A percentile compares a stretch with the other conserved stretches of the same genome.
These are phyloP conservation scores for Globisporangium acanthophoron DNA, from an alignment of 352 stramenopile genomes.

Conservation along the genomic window DNA sequence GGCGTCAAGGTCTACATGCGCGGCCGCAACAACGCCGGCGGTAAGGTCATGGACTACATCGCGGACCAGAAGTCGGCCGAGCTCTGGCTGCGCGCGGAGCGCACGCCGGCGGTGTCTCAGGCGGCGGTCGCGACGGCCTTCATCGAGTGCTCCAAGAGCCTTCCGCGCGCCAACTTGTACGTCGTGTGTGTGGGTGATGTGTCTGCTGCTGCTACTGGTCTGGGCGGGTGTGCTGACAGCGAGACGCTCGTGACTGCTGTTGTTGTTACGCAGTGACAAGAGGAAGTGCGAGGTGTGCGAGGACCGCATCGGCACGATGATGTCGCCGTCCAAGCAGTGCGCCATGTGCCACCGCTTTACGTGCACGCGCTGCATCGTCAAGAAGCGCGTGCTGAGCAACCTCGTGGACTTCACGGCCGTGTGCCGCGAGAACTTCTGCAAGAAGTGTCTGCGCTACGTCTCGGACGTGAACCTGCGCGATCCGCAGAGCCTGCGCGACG, in stretches of 20 bases:
- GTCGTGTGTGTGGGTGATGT: not conserved
- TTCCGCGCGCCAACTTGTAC: conserved; percentile 13
- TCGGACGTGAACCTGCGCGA: conserved; percentile 56
- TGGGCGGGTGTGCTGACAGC: not conserved
- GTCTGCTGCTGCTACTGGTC: conserved; percentile 14
- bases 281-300: conserved; percentile 60
- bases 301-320: conserved; percentile 46
- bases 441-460: conserved; percentile 60
- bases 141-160: conserved; percentile 41
- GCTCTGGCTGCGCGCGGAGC: conserved; percentile 62
- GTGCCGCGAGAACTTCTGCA: conserved; percentile 56
- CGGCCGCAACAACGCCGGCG: conserved; percentile 60
- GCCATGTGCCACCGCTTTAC: conserved; percentile 57
- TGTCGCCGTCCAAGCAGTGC: conserved; percentile 56
- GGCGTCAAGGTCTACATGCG: conserved; percentile 77
- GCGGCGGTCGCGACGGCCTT: conserved; percentile 52
- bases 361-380: conserved; percentile 55
- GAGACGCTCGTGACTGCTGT: conserved; percentile 1
- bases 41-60: conserved; percentile 69
- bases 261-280: conserved; percentile 12
- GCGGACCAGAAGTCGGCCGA: conserved; percentile 69
- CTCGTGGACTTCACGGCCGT: conserved; percentile 47
- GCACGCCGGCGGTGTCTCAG: conserved; percentile 40
- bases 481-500: conserved; percentile 35
- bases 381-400: conserved; percentile 56